These are phyloP conservation scores for Backusella morwellensis DNA, from an alignment of 192 early-diverging fungal genomes.

Conservation along the genomic window DNA sequence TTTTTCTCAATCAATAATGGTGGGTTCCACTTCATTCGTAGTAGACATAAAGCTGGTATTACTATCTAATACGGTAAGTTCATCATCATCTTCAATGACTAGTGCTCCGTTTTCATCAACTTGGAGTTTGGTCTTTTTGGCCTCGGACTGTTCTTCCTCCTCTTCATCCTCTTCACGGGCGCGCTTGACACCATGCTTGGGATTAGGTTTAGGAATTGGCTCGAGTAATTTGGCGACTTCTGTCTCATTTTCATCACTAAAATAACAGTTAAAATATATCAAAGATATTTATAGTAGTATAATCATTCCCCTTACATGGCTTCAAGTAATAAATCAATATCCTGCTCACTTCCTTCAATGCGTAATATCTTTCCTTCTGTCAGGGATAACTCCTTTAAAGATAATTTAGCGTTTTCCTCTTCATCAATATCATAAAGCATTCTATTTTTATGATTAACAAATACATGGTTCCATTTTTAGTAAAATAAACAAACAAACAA, in stretches of 20 bases:
- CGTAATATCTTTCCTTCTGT: slow-evolving; percentile 55
- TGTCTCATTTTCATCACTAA: neutral
- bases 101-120: neutral
- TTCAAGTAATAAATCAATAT: slow-evolving; percentile 20
- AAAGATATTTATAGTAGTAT: neutral
- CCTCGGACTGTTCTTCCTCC: neutral
- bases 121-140: neutral
- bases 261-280: neutral
- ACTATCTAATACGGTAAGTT: neutral
- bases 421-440: slow-evolving; percentile 89
- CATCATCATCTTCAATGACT: neutral
- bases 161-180: neutral
- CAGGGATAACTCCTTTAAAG: slow-evolving; percentile 62
- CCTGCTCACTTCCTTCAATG: slow-evolving; percentile 55
- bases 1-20: neutral
- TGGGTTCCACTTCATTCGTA: neutral
- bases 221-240: neutral
- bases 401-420: slow-evolving; percentile 69
- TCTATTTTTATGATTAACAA: slow-evolving; percentile 27
- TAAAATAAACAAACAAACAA: neutral
- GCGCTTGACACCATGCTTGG: neutral
- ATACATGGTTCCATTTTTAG: neutral
- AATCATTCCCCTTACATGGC: slow-evolving; percentile 4
- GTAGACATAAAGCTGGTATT: neutral
- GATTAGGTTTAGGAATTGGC: neutral